Conservation (phyloP, 192 early-diverging fungal species). For the Entomortierella parvispora region DNA sequence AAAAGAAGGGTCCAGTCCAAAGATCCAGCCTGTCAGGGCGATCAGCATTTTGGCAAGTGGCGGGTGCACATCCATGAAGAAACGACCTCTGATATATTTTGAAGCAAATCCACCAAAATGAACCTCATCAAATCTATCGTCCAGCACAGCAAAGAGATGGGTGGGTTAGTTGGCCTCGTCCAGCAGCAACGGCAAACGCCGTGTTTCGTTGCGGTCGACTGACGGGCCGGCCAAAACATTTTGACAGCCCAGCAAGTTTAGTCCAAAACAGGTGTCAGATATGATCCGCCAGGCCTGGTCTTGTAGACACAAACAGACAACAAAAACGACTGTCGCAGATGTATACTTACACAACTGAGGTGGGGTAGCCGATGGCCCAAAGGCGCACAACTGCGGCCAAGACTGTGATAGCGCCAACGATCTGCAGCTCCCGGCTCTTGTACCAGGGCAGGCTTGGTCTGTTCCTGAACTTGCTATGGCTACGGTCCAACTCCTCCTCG, state of each 20-base stretch:
- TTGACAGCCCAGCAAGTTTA: too few species aligned
- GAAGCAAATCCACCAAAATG: constrained; percentile 98
- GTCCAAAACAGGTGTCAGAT: too few species aligned
- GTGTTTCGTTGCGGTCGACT: too few species aligned
- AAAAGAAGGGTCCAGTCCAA: constrained; percentile 93
- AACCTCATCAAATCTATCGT: constrained; percentile 92
- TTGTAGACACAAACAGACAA: too few species aligned
- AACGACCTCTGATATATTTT: constrained; percentile 87
- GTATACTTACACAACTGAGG: constrained; percentile 41
- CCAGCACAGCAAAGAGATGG: too few species aligned
- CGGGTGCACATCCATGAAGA: constrained; percentile 97
- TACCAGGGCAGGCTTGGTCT: constrained; percentile 35
- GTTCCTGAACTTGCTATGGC: constrained; percentile 24
- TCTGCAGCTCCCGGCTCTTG: constrained; percentile 36
- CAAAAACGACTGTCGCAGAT: neutral
- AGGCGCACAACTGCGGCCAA: constrained; percentile 54
- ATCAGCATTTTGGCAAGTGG: constrained; percentile 94
- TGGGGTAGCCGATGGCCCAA: constrained; percentile 53
- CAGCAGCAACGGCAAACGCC: too few species aligned
- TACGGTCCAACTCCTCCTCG: constrained; percentile 10
- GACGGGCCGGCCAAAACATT: too few species aligned
- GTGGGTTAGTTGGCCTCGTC: too few species aligned
- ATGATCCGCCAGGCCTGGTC: too few species aligned
- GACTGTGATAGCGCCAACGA: constrained; percentile 37
- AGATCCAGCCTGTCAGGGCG: constrained; percentile 77